These are phyloP conservation scores for Saturnispora bothae DNA, from an alignment of 805 yeast genomes.

Conservation along the genomic window DNA sequence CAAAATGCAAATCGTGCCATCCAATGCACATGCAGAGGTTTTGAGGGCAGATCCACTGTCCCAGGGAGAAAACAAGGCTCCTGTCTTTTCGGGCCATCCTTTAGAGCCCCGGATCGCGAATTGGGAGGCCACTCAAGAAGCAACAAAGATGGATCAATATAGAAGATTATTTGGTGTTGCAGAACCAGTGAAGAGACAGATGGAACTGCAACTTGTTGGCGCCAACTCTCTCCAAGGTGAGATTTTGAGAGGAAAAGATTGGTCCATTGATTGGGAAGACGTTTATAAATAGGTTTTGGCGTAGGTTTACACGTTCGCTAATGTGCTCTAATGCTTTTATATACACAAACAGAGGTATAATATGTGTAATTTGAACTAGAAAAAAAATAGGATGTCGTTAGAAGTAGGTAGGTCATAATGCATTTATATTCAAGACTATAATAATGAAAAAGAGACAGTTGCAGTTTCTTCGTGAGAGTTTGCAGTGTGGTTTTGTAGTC, in stretches of 20 bases:
- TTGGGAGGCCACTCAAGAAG: slow-evolving; percentile 74
- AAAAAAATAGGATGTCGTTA: too few species aligned
- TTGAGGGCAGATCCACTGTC: slow-evolving; percentile 7
- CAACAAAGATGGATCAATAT: slow-evolving; percentile 62
- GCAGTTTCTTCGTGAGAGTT: too few species aligned
- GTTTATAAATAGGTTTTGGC: slow-evolving; percentile 34
- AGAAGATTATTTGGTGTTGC: slow-evolving; percentile 85
- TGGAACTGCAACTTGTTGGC: slow-evolving; percentile 76
- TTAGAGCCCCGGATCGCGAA: slow-evolving; percentile 60
- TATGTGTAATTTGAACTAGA: too few species aligned
- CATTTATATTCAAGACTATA: too few species aligned
- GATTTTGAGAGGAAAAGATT: slow-evolving; percentile 68
- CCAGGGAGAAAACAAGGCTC: neutral
- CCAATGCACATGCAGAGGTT: neutral
- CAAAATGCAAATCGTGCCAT: neutral
- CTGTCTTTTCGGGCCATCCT: slow-evolving; percentile 74
- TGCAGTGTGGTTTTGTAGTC: too few species aligned
- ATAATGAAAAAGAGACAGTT: too few species aligned
- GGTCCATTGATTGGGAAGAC: slow-evolving; percentile 87
- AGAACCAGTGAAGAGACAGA: slow-evolving; percentile 82
- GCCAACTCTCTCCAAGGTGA: slow-evolving; percentile 47
- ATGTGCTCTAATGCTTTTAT: too few species aligned
- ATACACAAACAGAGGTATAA: too few species aligned
- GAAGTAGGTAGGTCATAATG: too few species aligned
- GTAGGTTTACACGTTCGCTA: too few species aligned